Base-by-base conservation (phyloP, 352 stramenopile species). In the Pythium brassicae region DNA sequence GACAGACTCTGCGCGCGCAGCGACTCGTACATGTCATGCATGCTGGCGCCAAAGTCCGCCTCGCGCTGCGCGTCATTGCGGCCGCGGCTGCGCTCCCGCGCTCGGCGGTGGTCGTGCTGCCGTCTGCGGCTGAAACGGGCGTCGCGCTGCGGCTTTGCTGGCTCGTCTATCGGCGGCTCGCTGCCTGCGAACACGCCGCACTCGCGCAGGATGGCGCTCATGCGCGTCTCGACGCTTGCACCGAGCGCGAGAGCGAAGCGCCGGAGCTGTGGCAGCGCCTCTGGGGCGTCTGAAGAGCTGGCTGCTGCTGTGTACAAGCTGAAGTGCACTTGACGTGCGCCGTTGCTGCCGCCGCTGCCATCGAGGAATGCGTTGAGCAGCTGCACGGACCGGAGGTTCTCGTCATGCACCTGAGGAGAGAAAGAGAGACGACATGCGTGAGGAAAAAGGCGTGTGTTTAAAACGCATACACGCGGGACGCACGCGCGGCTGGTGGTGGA, bases 351-450 rank as follows among this genome's bases (percentile, higher is more conserved):
- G 6, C 20, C 19, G 17, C 29, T 9, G 12, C 27, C 15, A 57
- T 88, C 78, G 52, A 86, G 85, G 51, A 79, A 88, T 59, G 86
- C 75, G 62, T 88, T 88, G 44, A 88, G 66, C 43, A 86, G 66
- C 65, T 88, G 74, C 19, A 88, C 76, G 6, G 78, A 88, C 25
- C 76, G 65, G 48, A 88, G 55, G 61, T 88, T 88, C 59, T 88
- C 78, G 59, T 86, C 76, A 35, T 88, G 78, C 6, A 85, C 74
- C 69, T 81, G 34, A 9, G n/a, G 14, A 34, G 8, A 43, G 9
- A 50, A 14, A 47, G 23, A 26, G 22, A 12, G 23, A 20, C 15
- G 3, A n/a, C 9, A 14, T 8, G 6, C 32, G 32, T 39, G 6
- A 14, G 11, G 12, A 10, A 22, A 20, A 25, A 34, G 19, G 15